Evolutionary conservation across 2,329 filamentous ascomycete species (phyloP).

Genomic region (Colletotrichum chlorophyti): DNA sequence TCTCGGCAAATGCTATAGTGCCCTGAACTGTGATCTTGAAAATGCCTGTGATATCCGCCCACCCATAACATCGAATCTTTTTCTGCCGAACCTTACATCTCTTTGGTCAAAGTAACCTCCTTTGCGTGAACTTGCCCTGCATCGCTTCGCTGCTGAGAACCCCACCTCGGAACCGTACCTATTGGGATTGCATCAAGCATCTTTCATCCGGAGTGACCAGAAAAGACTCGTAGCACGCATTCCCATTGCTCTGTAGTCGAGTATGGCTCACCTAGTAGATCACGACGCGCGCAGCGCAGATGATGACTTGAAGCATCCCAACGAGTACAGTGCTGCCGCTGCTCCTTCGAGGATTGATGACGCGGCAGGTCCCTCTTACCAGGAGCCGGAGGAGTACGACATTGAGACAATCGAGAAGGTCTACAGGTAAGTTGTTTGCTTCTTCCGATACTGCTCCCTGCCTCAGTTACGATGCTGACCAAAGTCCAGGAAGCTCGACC

Average conservation of each 20-base stretch:
- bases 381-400: constrained; percentile 48
- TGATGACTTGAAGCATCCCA: constrained; percentile 37
- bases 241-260: constrained; percentile 58
- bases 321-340: constrained; percentile 17
- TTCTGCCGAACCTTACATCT: not conserved
- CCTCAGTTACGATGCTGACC: not conserved
- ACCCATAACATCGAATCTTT: not conserved
- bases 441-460: no score
- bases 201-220: constrained; percentile 33
- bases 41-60: constrained; percentile 15
- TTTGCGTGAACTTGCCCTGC: no score
- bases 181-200: not conserved
- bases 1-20: no score
- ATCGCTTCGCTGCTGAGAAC: not conserved
- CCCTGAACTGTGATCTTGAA: constrained; percentile 5
- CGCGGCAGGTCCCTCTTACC: constrained; percentile 23
- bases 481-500: constrained; percentile 56
- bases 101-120: no score
- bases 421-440: no score
- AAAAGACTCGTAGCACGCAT: constrained; percentile 57
- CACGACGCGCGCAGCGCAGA: constrained; percentile 40
- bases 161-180: not conserved
- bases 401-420: constrained; percentile 60
- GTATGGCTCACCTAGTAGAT: constrained; percentile 49
- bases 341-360: not conserved